phyloP scores from a whole-genome alignment of 352 stramenopile species.

The Pythium aphanidermatum region DNA sequence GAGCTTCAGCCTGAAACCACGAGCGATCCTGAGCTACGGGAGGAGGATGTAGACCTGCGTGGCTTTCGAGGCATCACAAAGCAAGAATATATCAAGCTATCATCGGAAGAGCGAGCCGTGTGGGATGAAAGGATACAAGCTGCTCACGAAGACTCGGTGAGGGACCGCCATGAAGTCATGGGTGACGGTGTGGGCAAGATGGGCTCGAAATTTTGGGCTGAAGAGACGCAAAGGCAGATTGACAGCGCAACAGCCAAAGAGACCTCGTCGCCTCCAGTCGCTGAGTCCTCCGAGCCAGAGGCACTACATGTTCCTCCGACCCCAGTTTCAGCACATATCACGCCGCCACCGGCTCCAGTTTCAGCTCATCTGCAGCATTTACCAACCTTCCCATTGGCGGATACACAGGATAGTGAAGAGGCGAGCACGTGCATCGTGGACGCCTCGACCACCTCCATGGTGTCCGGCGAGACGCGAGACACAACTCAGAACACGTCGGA shows the following conservation, averaged over 20 bases:
- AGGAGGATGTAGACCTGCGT: constrained; percentile 31
- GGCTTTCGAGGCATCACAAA: constrained; percentile 62
- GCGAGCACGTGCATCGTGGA: no score
- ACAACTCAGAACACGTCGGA: no score
- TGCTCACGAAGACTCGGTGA: constrained; percentile 34
- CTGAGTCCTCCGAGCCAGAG: not conserved
- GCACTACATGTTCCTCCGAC: no score
- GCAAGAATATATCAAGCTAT: constrained; percentile 48
- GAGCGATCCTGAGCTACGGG: constrained; percentile 7
- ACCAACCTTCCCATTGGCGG: no score
- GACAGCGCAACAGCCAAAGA: not conserved
- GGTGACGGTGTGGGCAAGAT: constrained; percentile 37
- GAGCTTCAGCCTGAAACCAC: constrained; percentile 24
- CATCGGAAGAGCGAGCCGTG: constrained; percentile 30
- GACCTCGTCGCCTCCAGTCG: not conserved
- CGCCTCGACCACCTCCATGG: no score
- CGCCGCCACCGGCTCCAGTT: not conserved
- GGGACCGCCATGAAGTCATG: constrained; percentile 31
- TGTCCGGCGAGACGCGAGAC: no score
- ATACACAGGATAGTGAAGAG: no score
- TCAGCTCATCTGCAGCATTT: not conserved
- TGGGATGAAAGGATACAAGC: constrained; percentile 58
- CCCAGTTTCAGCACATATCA: no score
- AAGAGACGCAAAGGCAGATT: constrained; percentile 14
- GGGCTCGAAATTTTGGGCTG: constrained; percentile 45